phyloP scores from a whole-genome alignment of 176 grass and related monocot genomes.

The Cenchrus americanus region DNA sequence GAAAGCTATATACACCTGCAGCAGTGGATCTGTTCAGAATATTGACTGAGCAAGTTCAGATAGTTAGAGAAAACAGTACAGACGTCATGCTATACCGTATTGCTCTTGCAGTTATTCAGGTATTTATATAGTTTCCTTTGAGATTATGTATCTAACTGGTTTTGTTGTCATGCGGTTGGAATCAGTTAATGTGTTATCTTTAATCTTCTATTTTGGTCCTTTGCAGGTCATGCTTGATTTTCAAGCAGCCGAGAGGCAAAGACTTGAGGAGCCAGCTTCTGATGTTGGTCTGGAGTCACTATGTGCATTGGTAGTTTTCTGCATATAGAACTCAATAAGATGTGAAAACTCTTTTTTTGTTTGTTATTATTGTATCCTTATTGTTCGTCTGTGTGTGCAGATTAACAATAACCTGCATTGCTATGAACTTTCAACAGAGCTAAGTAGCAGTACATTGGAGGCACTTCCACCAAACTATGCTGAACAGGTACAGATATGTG shows the following conservation, averaged over 20 bases:
- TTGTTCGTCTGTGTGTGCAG: conserved; percentile 48
- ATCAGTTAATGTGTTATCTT: too few species aligned
- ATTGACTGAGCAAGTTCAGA: conserved; percentile 93
- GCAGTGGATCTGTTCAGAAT: conserved; percentile 99
- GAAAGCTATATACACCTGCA: conserved; percentile 90
- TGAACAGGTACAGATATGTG: conserved; percentile 73
- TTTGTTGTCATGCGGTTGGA: too few species aligned
- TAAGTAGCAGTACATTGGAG: conserved; percentile 92
- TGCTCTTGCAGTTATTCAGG: conserved; percentile 97
- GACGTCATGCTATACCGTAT: conserved; percentile 98
- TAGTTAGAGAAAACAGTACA: conserved; percentile 98
- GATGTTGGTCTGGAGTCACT: conserved; percentile 83
- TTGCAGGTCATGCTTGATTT: conserved; percentile 99
- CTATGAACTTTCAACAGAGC: conserved; percentile 81
- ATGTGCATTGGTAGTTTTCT: conserved; percentile 78
- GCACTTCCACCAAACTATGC: conserved; percentile 91
- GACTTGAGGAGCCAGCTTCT: conserved; percentile 90
- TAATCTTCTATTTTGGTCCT: conserved; percentile 38
- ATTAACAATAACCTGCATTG: conserved; percentile 97
- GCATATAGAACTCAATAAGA: conserved; percentile 18
- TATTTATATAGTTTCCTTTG: conserved; percentile 35
- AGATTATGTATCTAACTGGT: conserved; percentile 11
- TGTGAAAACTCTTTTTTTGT: conserved; percentile 24
- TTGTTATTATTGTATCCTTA: conserved; percentile 42
- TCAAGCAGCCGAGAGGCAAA: conserved; percentile 95